phyloP scores from a whole-genome alignment of 1,284 basidiomycete genomes.

The Testicularia cyperi region DNA sequence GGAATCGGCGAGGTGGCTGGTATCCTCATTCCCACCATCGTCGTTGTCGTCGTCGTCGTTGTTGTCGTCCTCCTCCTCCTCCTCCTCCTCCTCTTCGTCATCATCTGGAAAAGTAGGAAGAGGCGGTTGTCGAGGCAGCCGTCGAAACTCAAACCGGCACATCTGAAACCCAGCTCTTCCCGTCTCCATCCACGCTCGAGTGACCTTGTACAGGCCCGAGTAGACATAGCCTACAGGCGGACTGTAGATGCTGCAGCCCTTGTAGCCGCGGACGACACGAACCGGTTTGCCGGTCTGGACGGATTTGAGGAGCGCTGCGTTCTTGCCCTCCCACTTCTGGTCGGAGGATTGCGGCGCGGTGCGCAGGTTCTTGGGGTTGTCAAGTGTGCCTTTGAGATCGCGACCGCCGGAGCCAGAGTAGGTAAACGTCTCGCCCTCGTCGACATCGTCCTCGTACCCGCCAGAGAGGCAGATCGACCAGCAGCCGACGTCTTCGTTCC shows the following conservation, averaged over 20 bases:
- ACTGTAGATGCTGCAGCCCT: slow-evolving; percentile 65
- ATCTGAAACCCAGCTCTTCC: slow-evolving; percentile 29
- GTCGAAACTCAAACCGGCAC: slow-evolving; percentile 20
- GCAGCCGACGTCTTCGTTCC: slow-evolving; percentile 68
- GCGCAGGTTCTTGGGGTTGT: slow-evolving; percentile 73
- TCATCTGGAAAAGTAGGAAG: slow-evolving; percentile 26
- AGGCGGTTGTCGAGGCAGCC: slow-evolving; percentile 12
- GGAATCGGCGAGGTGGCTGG: too few species aligned
- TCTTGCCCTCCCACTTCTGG: slow-evolving; percentile 75
- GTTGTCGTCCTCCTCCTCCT: too few species aligned
- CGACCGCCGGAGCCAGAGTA: slow-evolving; percentile 69
- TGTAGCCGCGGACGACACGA: slow-evolving; percentile 78
- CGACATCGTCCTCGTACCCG: slow-evolving; percentile 77
- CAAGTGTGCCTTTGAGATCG: slow-evolving; percentile 75
- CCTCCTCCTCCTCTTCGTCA: too few species aligned
- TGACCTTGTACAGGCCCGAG: slow-evolving; percentile 76
- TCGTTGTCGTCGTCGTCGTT: too few species aligned
- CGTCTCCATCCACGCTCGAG: slow-evolving; percentile 52
- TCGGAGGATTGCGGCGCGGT: slow-evolving; percentile 79
- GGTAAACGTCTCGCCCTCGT: slow-evolving; percentile 76
- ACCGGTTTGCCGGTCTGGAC: slow-evolving; percentile 73
- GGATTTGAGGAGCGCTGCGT: slow-evolving; percentile 70
- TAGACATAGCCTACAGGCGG: slow-evolving; percentile 70
- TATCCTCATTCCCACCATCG: too few species aligned
- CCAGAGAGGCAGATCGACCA: slow-evolving; percentile 78